Conservation (phyloP, 2,329 filamentous ascomycete species). For the Colletotrichum kahawae region DNA sequence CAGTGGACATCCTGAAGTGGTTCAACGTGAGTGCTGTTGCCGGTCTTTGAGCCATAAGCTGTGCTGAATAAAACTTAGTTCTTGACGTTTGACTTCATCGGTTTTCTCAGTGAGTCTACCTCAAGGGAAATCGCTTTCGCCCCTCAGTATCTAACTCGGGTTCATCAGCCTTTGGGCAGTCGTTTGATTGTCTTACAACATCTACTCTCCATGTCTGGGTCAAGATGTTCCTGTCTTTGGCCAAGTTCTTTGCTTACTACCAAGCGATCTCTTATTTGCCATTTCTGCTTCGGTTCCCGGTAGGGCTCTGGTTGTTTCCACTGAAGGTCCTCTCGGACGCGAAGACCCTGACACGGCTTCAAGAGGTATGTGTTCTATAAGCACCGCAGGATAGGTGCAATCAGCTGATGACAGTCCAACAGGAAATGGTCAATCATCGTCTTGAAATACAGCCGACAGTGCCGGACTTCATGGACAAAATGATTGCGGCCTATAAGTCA, state of each 20-base stretch:
- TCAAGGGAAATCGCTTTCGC: background rate
- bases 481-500: background rate
- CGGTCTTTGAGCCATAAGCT: background rate
- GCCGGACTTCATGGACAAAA: background rate
- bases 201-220: constrained; percentile 30
- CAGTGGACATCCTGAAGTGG: constrained; percentile 28
- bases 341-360: background rate
- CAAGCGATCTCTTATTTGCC: background rate
- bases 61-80: background rate
- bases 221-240: constrained; percentile 25
- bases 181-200: constrained; percentile 29
- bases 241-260: background rate
- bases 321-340: background rate
- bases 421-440: background rate
- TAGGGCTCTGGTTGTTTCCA: background rate
- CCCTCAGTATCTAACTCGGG: background rate
- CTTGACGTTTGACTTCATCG: constrained; percentile 33
- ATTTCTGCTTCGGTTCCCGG: background rate
- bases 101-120: constrained; percentile 22
- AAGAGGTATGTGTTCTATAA: background rate
- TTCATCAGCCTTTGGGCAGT: constrained; percentile 26
- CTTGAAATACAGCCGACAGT: background rate
- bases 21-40: constrained; percentile 18
- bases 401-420: background rate
- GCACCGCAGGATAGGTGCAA: background rate